Base-by-base conservation (phyloP, 768 basidiomycete genomes). In the Kwoniella heveanensis region DNA sequence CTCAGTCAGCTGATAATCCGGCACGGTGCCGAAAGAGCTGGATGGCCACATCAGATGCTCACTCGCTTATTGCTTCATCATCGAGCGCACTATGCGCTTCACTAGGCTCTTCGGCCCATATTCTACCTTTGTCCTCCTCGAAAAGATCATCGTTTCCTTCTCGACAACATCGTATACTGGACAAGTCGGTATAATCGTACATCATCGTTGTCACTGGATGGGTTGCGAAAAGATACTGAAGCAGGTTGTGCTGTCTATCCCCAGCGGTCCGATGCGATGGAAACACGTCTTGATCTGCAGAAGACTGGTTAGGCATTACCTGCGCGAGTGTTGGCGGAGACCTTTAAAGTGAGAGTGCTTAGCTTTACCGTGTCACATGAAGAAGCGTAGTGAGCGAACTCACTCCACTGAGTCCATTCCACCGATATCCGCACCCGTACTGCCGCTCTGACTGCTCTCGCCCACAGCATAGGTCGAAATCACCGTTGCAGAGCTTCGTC, bases 31-130 rank as follows among this genome's bases (percentile, higher is more conserved):
- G n/a, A n/a, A n/a, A n/a, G n/a, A n/a, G n/a, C n/a, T n/a, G n/a
- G n/a, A n/a, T n/a, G n/a, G n/a, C n/a, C n/a, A n/a, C 32, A 32
- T 5, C 32, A 32, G 13, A 32, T 17, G 25, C 48, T 49, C 82
- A 95, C 93, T 93, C 91, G 79, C 85, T 85, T 81, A 88, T 86
- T 80, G 88, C 90, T 13, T 82, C 81, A 70, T 91, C 89, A 65
- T 87, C 86, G 49, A 94, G 83, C 77, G 86, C 86, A 67, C 81
- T 81, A 15, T 90, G 91, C 48, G 88, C 80, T 59, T 90, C 88
- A 29, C 90, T 77, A 4, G 80, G 78, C n/a, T 49, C 7, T 32
- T 70, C 72, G 2, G 58, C 60, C 60, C 77, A 78, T 29, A 73
- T 52, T 15, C 50, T 39, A 17, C 71, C 67, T 51, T 66, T 55